Evolutionary conservation across 495 filamentous ascomycete genomes (phyloP).

Genomic region (Xylona heveae): DNA sequence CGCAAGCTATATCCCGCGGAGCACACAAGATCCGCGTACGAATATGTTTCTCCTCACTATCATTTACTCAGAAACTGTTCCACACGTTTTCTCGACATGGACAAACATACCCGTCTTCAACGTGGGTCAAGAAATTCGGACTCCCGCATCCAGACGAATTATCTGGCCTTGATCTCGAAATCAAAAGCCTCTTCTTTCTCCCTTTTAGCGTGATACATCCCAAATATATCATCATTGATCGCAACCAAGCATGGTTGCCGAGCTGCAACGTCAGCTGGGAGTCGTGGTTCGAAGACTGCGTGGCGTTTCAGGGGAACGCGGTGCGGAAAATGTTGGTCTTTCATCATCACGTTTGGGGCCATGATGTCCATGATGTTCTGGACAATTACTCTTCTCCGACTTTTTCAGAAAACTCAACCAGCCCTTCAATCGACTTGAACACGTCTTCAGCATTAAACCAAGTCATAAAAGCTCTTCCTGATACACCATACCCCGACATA

Average conservation of each 20-base stretch:
- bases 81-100: slow-evolving; percentile 34
- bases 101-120: slow-evolving; percentile 29
- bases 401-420: neutral
- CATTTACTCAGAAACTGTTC: slow-evolving; percentile 45
- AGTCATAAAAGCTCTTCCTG: slow-evolving; percentile 5
- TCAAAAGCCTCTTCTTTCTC: slow-evolving; percentile 49
- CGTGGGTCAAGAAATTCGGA: slow-evolving; percentile 34
- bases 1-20: slow-evolving; percentile 8
- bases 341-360: slow-evolving; percentile 33
- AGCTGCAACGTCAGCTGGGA: slow-evolving; percentile 65
- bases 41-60: slow-evolving; percentile 44
- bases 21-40: slow-evolving; percentile 23
- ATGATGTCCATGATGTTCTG: slow-evolving; percentile 8
- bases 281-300: slow-evolving; percentile 49
- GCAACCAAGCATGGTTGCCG: slow-evolving; percentile 33
- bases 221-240: slow-evolving; percentile 53
- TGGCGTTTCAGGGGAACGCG: slow-evolving; percentile 33
- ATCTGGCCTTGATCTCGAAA: slow-evolving; percentile 32
- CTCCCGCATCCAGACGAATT: slow-evolving; percentile 31
- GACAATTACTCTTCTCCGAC: neutral
- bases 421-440: neutral
- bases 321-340: slow-evolving; percentile 33
- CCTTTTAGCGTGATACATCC: slow-evolving; percentile 62
- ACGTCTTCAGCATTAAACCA: neutral
- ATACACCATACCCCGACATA: slow-evolving; percentile 1